Evolutionary conservation across 345 rosid genomes (phyloP).

Genomic region (Draba incana): DNA sequence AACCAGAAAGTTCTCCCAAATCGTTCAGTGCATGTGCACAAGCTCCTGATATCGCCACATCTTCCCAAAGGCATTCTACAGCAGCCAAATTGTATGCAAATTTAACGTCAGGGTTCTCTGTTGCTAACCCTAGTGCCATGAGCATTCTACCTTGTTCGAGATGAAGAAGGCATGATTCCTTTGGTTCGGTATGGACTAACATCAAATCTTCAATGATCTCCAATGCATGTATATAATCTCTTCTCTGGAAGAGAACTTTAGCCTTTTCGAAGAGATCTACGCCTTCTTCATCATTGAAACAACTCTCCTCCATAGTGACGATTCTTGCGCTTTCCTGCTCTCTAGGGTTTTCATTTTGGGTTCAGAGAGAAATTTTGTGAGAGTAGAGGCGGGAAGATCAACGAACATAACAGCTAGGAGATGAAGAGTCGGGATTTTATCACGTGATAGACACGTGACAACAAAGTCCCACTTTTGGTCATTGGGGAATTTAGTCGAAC

Average conservation of each 20-base stretch:
- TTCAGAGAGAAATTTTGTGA: neutral
- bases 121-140: neutral
- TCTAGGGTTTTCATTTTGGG: neutral
- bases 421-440: neutral
- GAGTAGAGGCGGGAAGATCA: constrained; percentile 8
- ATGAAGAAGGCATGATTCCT: neutral
- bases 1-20: neutral
- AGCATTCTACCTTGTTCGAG: neutral
- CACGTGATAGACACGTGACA: constrained; percentile 36
- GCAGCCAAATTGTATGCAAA: constrained; percentile 3
- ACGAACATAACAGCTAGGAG: neutral
- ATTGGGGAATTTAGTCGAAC: constrained; percentile 21
- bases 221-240: constrained; percentile 21
- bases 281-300: neutral
- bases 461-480: neutral
- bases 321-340: constrained; percentile 16
- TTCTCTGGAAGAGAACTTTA: neutral
- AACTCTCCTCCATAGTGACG: constrained; percentile 9
- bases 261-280: neutral
- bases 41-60: neutral
- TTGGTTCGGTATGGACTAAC: neutral
- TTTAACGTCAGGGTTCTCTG: neutral
- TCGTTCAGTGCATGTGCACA: neutral
- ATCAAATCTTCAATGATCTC: constrained; percentile 12
- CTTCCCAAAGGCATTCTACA: neutral